phyloP scores from a whole-genome alignment of 257 asterid species.

The Solanum ahanhuiri region DNA sequence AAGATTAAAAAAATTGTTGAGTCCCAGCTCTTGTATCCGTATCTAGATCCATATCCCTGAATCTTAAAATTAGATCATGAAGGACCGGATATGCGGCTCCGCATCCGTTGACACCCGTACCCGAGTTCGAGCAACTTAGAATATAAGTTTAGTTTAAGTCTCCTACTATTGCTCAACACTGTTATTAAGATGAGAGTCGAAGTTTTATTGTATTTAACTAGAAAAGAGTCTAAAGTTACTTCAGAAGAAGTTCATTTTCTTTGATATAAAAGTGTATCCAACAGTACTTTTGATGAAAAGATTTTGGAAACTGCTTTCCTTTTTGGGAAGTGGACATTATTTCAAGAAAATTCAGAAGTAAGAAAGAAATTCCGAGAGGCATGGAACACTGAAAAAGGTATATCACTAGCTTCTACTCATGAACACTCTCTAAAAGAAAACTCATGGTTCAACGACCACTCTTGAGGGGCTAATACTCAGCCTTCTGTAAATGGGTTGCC shows the following conservation, averaged over 20 bases:
- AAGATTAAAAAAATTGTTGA: background rate
- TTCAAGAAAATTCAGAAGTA: background rate
- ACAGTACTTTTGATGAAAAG: background rate
- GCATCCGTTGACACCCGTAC: too few relatives aligned
- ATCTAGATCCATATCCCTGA: too few relatives aligned
- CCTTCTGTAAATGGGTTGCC: background rate
- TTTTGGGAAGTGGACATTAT: background rate
- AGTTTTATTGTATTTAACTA: background rate
- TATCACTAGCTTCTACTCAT: background rate
- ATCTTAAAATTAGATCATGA: too few relatives aligned
- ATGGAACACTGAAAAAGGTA: background rate
- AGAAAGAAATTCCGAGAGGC: background rate
- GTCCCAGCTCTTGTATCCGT: background rate
- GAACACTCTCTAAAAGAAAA: background rate
- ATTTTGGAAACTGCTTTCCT: background rate
- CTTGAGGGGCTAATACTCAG: background rate
- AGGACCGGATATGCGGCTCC: too few relatives aligned
- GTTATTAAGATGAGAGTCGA: background rate
- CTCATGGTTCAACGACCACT: background rate
- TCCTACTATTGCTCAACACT: background rate
- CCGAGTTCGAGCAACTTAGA: too few relatives aligned
- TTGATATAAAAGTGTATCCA: background rate
- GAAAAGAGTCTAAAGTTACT: background rate
- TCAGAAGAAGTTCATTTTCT: background rate
- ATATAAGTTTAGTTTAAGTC: background rate